Conservation (phyloP, 2,329 filamentous ascomycete species). For the Meredithiella fracta region DNA sequence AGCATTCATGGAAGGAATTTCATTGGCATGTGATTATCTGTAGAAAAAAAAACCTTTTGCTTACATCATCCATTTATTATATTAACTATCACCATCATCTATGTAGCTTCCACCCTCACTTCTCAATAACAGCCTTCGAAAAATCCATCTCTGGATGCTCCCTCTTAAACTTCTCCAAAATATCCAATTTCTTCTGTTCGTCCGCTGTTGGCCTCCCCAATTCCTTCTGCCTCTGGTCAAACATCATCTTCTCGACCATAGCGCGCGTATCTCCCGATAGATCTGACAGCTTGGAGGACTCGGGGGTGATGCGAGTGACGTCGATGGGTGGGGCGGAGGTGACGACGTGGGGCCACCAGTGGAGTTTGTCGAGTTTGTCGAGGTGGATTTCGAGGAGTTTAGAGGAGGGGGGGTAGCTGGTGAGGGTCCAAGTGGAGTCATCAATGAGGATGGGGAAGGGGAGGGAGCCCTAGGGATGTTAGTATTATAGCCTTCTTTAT, state of each 20-base stretch:
- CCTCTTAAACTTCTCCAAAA: conserved; percentile 81
- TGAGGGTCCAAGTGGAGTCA: conserved; percentile 89
- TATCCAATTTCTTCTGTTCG: conserved; percentile 86
- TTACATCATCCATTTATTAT: no score
- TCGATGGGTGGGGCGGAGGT: conserved; percentile 81
- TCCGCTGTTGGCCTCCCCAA: conserved; percentile 75
- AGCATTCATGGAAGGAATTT: no score
- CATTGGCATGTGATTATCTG: no score
- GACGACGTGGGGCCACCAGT: conserved; percentile 95
- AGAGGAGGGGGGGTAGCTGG: conserved; percentile 51
- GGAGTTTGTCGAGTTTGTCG: conserved; percentile 91
- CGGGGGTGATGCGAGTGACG: conserved; percentile 83
- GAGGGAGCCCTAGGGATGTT: conserved; percentile 56
- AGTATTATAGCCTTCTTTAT: no score
- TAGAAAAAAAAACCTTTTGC: no score
- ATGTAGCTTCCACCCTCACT: background rate
- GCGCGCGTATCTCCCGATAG: conserved; percentile 84
- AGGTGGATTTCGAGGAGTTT: conserved; percentile 65
- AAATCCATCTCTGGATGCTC: conserved; percentile 63
- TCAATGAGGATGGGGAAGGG: conserved; percentile 65
- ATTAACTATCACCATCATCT: background rate
- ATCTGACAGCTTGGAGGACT: conserved; percentile 80
- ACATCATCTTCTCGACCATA: conserved; percentile 99
- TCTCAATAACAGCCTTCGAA: conserved; percentile 48
- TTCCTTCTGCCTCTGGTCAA: conserved; percentile 94